These are phyloP conservation scores for Malus fusca DNA, from an alignment of 306 rosid species.

Conservation along the genomic window DNA sequence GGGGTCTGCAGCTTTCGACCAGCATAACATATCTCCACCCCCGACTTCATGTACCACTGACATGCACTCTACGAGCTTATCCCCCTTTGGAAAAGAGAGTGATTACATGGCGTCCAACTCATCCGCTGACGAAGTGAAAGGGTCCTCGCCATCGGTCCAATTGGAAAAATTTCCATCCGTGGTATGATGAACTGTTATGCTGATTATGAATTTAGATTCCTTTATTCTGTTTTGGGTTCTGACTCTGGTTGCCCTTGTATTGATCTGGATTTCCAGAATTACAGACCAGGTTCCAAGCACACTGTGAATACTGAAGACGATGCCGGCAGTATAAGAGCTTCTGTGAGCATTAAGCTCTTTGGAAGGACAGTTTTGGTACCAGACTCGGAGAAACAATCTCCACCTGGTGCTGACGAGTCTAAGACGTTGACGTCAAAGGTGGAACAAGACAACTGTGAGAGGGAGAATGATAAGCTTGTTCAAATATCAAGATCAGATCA, in stretches of 20 bases:
- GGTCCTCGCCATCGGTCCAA: constrained; percentile 20
- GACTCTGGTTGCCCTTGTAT: neutral
- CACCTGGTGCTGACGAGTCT: constrained; percentile 16
- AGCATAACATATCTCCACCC: constrained; percentile 46
- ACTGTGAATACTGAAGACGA: constrained; percentile 21
- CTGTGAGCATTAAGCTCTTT: constrained; percentile 63
- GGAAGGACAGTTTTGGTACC: constrained; percentile 59
- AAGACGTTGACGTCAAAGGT: constrained; percentile 19
- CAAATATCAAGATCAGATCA: constrained; percentile 24
- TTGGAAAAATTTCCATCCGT: constrained; percentile 17
- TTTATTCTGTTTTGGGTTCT: neutral
- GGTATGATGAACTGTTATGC: constrained; percentile 36
- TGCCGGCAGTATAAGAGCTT: constrained; percentile 2
- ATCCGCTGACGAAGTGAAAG: constrained; percentile 42
- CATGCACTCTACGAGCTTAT: constrained; percentile 33
- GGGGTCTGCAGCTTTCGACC: constrained; percentile 48
- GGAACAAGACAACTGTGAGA: constrained; percentile 10
- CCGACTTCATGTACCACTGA: constrained; percentile 64
- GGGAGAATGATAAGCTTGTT: constrained; percentile 30
- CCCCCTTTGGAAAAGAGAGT: constrained; percentile 48
- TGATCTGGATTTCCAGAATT: constrained; percentile 43
- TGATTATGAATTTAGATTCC: constrained; percentile 8
- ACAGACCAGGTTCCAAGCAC: constrained; percentile 34
- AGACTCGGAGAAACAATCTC: constrained; percentile 26
- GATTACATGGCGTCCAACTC: constrained; percentile 37